A percentile compares a stretch with the other conserved stretches of the same genome.
phyloP scores from a whole-genome alignment of 2,329 filamentous ascomycete genomes.

The Pochonia chlamydosporia region DNA sequence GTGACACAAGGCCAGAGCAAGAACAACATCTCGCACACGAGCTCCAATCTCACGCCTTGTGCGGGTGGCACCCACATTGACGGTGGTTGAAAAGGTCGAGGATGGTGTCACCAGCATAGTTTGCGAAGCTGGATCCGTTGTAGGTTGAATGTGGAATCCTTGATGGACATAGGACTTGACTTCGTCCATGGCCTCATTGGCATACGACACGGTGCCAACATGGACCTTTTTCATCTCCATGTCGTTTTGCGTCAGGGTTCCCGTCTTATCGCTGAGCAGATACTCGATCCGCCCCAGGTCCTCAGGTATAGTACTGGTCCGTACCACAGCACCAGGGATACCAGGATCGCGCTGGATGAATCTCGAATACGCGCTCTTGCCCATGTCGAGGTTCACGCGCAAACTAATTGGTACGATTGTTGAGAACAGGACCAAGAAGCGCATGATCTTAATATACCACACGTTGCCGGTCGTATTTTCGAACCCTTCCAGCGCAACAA shows the following conservation, averaged over 20 bases:
- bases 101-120: slow-evolving; percentile 67
- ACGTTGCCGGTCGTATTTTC: slow-evolving; percentile 56
- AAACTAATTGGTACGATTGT: slow-evolving; percentile 97
- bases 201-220: slow-evolving; percentile 95
- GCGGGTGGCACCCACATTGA: slow-evolving; percentile 62
- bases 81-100: slow-evolving; percentile 57
- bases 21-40: slow-evolving; percentile 84
- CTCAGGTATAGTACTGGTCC: slow-evolving; percentile 96
- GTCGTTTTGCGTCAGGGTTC: slow-evolving; percentile 95
- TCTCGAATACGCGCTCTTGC: slow-evolving; percentile 91
- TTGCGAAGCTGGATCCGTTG: slow-evolving; percentile 37
- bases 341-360: slow-evolving; percentile 90
- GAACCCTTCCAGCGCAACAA: slow-evolving; percentile 85
- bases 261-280: slow-evolving; percentile 92
- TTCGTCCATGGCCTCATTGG: slow-evolving; percentile 98
- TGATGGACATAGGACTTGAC: slow-evolving; percentile 81
- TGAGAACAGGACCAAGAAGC: slow-evolving; percentile 97
- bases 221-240: slow-evolving; percentile 99
- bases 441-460: slow-evolving; percentile 97
- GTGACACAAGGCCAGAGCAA: slow-evolving; percentile 89
- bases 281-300: slow-evolving; percentile 95
- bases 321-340: slow-evolving; percentile 86
- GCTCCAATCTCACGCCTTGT: slow-evolving; percentile 90
- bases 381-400: slow-evolving; percentile 93
- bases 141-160: slow-evolving; percentile 59